A percentile compares a stretch with the other conserved stretches of the same genome.
Conservation (phyloP, 495 filamentous ascomycete genomes). For the Penicillium egyptiacum region DNA sequence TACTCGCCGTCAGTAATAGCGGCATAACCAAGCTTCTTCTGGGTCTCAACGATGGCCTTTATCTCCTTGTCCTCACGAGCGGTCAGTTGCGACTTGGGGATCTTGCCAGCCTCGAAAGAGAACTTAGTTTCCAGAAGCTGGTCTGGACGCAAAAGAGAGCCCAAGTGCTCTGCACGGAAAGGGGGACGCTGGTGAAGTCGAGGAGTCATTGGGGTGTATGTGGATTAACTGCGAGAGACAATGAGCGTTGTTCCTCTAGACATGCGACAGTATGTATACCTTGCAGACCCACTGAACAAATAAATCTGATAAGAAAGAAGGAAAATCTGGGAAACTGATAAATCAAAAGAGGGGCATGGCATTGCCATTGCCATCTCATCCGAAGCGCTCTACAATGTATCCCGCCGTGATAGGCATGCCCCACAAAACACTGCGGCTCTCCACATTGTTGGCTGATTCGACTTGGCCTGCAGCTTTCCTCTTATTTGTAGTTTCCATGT, state of each 20-base stretch:
- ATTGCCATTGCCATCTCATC: slow-evolving; percentile 16
- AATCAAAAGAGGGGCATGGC: slow-evolving; percentile 24
- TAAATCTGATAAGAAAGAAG: neutral
- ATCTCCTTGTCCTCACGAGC: slow-evolving; percentile 66
- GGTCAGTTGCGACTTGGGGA: slow-evolving; percentile 37
- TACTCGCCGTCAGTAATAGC: slow-evolving; percentile 77
- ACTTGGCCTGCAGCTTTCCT: neutral
- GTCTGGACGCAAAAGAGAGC: slow-evolving; percentile 74
- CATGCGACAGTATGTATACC: neutral
- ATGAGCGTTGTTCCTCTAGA: neutral
- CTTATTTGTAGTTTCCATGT: neutral
- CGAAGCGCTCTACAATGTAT: neutral
- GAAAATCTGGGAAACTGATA: neutral
- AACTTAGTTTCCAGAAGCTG: slow-evolving; percentile 64
- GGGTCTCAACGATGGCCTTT: slow-evolving; percentile 62
- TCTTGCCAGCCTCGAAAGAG: slow-evolving; percentile 52
- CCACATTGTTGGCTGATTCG: neutral
- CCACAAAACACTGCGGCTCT: slow-evolving; percentile 9
- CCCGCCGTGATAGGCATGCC: slow-evolving; percentile 2
- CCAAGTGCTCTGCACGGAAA: slow-evolving; percentile 82
- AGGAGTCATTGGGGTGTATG: slow-evolving; percentile 34
- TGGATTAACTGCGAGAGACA: neutral
- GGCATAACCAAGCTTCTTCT: slow-evolving; percentile 65
- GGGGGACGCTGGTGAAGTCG: slow-evolving; percentile 62
- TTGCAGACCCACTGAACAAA: neutral